Evolutionary conservation across 768 basidiomycete species (phyloP), one percentile per base, ranked within the genome.

Genomic region (Psilocybe tampanensis): DNA sequence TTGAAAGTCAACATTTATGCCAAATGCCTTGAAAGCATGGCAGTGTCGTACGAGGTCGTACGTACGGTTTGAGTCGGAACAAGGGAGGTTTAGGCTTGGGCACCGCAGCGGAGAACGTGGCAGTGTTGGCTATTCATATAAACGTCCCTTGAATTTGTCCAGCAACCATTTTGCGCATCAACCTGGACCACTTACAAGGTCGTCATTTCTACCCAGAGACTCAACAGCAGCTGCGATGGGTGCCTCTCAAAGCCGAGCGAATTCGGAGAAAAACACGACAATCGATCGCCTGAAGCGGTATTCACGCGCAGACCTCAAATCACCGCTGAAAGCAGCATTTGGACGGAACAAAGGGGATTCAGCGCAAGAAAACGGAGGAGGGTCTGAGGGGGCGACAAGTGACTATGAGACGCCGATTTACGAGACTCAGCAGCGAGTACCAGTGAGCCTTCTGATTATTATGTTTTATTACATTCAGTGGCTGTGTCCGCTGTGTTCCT

Each of bases 181-280:
- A n/a, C n/a, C n/a, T n/a, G 24, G 42, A 58, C 56, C 57, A 58
- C 56, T 19, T 42, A 39, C 60, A 55, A 48, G 50, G 47, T 44
- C 44, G 24, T 52, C 21, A n/a, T 13, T 47, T 39, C 42, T 53
- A 19, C 29, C 50, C 29, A 15, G 45, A 21, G 18, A 18, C 15
- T 43, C 33, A 34, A 41, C 26, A 26, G 17, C 32, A 43, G 44
- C 22, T 57, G 49, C 18, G 15, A 75, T 75, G 74, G 74, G 73
- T 43, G 56, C 67, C 47, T 64, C 68, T 22, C 74, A 74, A 54
- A 72, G 71, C 49, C 68, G 64, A 47, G 44, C 56, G 12, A 52
- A 48, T 19, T 3, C 17, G 3, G 60, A 56, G 62, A 21, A 51
- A 44, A 47, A 52, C 23, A 62, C 58, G 47, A 45, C 66, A 45